A percentile compares a stretch with the other conserved stretches of the same genome.
phyloP scores from a whole-genome alignment of 805 yeast genomes.

The Starmerella apicola region DNA sequence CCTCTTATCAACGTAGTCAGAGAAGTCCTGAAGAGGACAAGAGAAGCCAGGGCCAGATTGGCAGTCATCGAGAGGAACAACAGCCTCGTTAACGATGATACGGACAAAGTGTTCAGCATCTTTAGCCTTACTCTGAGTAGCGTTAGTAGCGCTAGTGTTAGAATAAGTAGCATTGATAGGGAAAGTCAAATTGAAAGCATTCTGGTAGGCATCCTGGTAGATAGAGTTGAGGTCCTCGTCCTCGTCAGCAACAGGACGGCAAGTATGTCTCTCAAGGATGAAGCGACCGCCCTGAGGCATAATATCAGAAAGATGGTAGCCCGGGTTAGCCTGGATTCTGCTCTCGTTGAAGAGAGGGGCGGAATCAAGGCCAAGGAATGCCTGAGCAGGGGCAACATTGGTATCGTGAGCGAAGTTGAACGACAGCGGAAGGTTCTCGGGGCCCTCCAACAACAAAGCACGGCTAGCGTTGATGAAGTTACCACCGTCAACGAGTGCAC shows the following conservation, averaged over 20 bases:
- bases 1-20: slow-evolving; percentile 12
- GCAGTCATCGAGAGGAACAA: slow-evolving; percentile 39
- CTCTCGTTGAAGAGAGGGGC: slow-evolving; percentile 31
- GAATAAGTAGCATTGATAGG: slow-evolving; percentile 12
- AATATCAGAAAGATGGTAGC: slow-evolving; percentile 36
- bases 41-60: slow-evolving; percentile 41
- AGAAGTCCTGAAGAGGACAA: slow-evolving; percentile 28
- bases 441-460: slow-evolving; percentile 32
- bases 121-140: slow-evolving; percentile 4
- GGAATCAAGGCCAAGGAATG: slow-evolving; percentile 38
- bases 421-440: slow-evolving; percentile 30
- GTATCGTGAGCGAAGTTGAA: slow-evolving; percentile 47
- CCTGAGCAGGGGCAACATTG: slow-evolving; percentile 38
- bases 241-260: slow-evolving; percentile 27
- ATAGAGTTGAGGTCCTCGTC: background rate
- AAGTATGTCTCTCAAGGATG: slow-evolving; percentile 28
- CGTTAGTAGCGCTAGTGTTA: slow-evolving; percentile 7
- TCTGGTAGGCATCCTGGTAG: slow-evolving; percentile 11
- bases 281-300: slow-evolving; percentile 25
- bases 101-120: slow-evolving; percentile 34
- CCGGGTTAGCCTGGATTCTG: slow-evolving; percentile 34
- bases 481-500: slow-evolving; percentile 33
- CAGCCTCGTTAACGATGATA: slow-evolving; percentile 41
- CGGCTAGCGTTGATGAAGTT: slow-evolving; percentile 38
- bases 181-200: slow-evolving; percentile 16